These are phyloP conservation scores for Phytophthora sansomeana DNA, from an alignment of 352 stramenopile genomes.

Conservation along the genomic window DNA sequence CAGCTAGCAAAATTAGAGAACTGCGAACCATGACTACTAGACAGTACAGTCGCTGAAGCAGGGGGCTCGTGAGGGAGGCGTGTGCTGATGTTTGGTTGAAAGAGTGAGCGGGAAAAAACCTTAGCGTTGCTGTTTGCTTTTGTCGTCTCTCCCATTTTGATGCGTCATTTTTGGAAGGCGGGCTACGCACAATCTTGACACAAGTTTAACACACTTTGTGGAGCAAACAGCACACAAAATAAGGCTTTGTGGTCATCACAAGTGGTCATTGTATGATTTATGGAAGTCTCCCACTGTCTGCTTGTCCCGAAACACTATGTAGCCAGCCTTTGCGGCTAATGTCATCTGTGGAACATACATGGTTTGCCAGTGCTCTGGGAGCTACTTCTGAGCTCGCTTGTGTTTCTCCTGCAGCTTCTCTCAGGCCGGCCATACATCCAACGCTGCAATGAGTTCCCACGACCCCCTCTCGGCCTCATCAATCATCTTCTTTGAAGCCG, in stretches of 20 bases:
- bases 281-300: not conserved
- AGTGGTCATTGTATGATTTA: not conserved
- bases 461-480: not conserved
- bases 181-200: not conserved
- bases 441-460: conserved; percentile 8
- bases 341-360: not conserved
- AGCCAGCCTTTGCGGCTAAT: not conserved
- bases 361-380: not conserved
- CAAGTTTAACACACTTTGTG: not conserved
- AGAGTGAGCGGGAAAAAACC: not conserved
- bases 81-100: not conserved
- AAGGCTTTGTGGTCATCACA: not conserved
- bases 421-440: conserved; percentile 2
- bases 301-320: conserved; percentile 7
- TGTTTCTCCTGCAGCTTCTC: conserved; percentile 22
- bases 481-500: too few species aligned
- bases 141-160: not conserved
- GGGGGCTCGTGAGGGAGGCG: too few species aligned
- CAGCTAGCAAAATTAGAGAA: not conserved
- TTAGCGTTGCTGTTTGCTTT: not conserved
- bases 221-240: not conserved
- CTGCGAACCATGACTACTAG: not conserved
- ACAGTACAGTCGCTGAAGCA: not conserved
- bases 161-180: not conserved
- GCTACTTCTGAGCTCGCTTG: not conserved